phyloP scores from a whole-genome alignment of 139 green algal genomes.

The Volvox africanus region DNA sequence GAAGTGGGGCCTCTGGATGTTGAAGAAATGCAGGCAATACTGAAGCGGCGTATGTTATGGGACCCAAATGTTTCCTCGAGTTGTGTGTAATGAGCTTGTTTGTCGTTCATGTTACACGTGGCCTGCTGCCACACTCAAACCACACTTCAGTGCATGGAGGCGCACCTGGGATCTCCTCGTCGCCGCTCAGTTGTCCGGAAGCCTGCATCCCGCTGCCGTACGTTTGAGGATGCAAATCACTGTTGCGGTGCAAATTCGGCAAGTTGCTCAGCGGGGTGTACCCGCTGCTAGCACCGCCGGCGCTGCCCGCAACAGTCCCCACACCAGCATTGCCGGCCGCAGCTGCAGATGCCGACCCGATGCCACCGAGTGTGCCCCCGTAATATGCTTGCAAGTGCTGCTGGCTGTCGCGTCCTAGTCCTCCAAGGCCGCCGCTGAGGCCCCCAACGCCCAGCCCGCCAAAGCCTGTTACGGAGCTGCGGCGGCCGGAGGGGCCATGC shows the following conservation, averaged over 20 bases:
- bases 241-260: conserved; percentile 3
- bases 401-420: conserved; percentile 21
- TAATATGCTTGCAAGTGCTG: conserved; percentile 19
- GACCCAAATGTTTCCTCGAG: too few relatives aligned
- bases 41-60: too few relatives aligned
- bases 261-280: not conserved
- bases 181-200: not conserved
- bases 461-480: conserved; percentile 17
- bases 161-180: not conserved
- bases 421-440: not conserved
- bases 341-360: not conserved
- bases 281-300: not conserved
- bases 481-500: conserved; percentile 20
- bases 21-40: too few relatives aligned
- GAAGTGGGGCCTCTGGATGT: too few relatives aligned
- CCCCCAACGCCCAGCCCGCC: not conserved
- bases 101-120: too few relatives aligned
- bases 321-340: not conserved
- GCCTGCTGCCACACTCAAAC: too few relatives aligned
- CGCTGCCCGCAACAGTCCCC: too few relatives aligned
- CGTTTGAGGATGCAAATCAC: conserved; percentile 1
- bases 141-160: too few relatives aligned
- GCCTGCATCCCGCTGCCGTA: not conserved
- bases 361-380: not conserved
- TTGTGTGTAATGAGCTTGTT: too few relatives aligned